These are phyloP conservation scores for Annulohypoxylon bovei DNA, from an alignment of 495 filamentous ascomycete species.

Conservation along the genomic window DNA sequence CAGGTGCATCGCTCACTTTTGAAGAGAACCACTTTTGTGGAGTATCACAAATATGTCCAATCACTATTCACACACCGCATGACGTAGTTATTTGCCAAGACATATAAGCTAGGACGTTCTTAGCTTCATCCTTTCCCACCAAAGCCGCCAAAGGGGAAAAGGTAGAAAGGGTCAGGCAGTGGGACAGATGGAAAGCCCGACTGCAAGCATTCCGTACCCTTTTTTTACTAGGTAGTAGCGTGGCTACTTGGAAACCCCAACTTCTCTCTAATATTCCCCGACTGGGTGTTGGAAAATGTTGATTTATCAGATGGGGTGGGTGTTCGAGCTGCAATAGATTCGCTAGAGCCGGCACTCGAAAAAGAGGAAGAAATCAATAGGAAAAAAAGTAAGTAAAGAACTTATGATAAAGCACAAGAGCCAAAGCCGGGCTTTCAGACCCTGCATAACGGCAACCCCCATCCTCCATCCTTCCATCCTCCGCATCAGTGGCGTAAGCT, in stretches of 20 bases:
- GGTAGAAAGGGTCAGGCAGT: conserved; percentile 35
- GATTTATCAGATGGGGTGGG: conserved; percentile 19
- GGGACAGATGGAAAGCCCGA: conserved; percentile 39
- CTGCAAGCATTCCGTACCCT: conserved; percentile 33
- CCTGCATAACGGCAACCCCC: conserved; percentile 53
- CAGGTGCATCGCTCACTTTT: conserved; percentile 30
- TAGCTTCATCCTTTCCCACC: conserved; percentile 39
- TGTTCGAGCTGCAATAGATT: not conserved
- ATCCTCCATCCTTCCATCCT: conserved; percentile 39
- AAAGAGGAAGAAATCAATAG: not conserved
- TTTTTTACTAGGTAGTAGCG: conserved; percentile 3
- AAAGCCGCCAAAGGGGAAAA: conserved; percentile 19
- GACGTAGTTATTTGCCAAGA: conserved; percentile 40
- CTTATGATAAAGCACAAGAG: conserved; percentile 17
- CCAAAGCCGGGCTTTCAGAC: conserved; percentile 43
- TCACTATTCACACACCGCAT: conserved; percentile 42
- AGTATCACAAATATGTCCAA: conserved; percentile 27
- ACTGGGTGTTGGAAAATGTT: conserved; percentile 11
- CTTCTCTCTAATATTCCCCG: conserved; percentile 25
- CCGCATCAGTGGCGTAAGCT: conserved; percentile 58
- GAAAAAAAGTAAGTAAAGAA: conserved; percentile 10
- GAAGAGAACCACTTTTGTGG: conserved; percentile 34
- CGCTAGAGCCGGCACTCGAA: conserved; percentile 23
- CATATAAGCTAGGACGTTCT: conserved; percentile 30
- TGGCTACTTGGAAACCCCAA: conserved; percentile 9